Conservation (phyloP, 495 filamentous ascomycete genomes). For the Penicillium steckii region DNA sequence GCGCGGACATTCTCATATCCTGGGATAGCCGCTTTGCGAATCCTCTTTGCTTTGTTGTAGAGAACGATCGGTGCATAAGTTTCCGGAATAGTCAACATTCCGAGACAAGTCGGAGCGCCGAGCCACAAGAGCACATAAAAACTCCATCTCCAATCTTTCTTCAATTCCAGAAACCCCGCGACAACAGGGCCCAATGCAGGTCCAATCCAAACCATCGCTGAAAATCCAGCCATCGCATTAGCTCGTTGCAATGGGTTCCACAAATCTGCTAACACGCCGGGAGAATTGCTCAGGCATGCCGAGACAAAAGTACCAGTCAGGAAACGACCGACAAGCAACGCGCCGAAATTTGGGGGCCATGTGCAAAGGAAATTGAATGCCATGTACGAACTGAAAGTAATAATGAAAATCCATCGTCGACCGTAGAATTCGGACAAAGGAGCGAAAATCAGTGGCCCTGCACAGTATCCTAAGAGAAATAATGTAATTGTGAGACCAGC, state of each 20-base stretch:
- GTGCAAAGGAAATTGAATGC: conserved; percentile 52
- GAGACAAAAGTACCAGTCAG: conserved; percentile 51
- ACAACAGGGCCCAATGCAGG: conserved; percentile 35
- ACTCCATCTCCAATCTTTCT: conserved; percentile 44
- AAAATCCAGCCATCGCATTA: conserved; percentile 49
- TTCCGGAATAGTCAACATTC: conserved; percentile 46
- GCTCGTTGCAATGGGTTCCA: conserved; percentile 51
- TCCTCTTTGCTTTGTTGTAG: conserved; percentile 29
- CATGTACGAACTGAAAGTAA: conserved; percentile 41
- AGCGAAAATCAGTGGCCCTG: conserved; percentile 49
- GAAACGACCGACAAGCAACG: conserved; percentile 49
- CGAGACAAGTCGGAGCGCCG: conserved; percentile 26
- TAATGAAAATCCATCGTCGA: conserved; percentile 46
- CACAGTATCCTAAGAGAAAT: conserved; percentile 52
- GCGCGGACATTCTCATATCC: conserved; percentile 47
- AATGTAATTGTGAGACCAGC: conserved; percentile 49
- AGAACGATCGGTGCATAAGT: conserved; percentile 32
- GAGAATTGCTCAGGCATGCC: conserved; percentile 46
- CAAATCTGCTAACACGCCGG: conserved; percentile 52
- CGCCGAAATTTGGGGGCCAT: conserved; percentile 47
- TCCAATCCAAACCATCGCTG: conserved; percentile 35
- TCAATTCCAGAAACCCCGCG: conserved; percentile 43
- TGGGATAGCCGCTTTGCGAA: conserved; percentile 34
- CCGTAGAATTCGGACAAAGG: conserved; percentile 54
- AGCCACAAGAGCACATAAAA: conserved; percentile 48